Evolutionary conservation across 2,329 filamentous ascomycete genomes (phyloP).

Genomic region (Alternaria tenuissima): DNA sequence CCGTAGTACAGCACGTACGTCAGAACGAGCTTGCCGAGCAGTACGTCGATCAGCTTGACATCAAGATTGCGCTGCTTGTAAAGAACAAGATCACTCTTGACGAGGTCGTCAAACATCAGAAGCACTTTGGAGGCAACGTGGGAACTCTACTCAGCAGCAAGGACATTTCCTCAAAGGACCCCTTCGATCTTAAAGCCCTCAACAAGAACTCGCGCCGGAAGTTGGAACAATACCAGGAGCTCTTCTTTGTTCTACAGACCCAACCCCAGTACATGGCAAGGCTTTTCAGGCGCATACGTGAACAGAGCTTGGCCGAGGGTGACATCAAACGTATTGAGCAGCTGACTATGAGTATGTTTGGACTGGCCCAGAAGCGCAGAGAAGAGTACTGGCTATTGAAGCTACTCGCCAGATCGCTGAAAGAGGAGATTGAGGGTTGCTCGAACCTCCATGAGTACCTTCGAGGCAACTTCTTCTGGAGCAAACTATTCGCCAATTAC

Average conservation of each 20-base stretch:
- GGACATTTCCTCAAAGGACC: slow-evolving; percentile 87
- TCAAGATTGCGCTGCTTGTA: slow-evolving; percentile 97
- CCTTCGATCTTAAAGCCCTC: slow-evolving; percentile 94
- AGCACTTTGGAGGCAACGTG: slow-evolving; percentile 90
- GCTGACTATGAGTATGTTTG: slow-evolving; percentile 94
- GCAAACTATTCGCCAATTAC: slow-evolving; percentile 84
- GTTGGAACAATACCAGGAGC: slow-evolving; percentile 93
- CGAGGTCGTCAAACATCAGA: slow-evolving; percentile 96
- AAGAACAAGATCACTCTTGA: slow-evolving; percentile 99
- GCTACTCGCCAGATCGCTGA: slow-evolving; percentile 80
- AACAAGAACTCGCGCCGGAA: slow-evolving; percentile 97
- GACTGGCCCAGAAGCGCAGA: slow-evolving; percentile 93
- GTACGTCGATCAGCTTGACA: slow-evolving; percentile 97
- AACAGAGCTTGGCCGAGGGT: slow-evolving; percentile 86
- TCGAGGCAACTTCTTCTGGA: slow-evolving; percentile 92
- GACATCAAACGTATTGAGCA: slow-evolving; percentile 93
- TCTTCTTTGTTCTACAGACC: slow-evolving; percentile 97
- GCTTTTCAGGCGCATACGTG: slow-evolving; percentile 83
- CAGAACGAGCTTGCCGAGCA: slow-evolving; percentile 98
- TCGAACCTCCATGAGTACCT: slow-evolving; percentile 81
- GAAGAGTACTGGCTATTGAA: slow-evolving; percentile 98
- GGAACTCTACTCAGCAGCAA: slow-evolving; percentile 85
- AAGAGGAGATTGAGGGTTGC: slow-evolving; percentile 83
- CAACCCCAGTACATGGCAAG: slow-evolving; percentile 93
- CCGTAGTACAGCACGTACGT: slow-evolving; percentile 94